phyloP scores from a whole-genome alignment of 306 rosid species.

The Prunus padus region DNA sequence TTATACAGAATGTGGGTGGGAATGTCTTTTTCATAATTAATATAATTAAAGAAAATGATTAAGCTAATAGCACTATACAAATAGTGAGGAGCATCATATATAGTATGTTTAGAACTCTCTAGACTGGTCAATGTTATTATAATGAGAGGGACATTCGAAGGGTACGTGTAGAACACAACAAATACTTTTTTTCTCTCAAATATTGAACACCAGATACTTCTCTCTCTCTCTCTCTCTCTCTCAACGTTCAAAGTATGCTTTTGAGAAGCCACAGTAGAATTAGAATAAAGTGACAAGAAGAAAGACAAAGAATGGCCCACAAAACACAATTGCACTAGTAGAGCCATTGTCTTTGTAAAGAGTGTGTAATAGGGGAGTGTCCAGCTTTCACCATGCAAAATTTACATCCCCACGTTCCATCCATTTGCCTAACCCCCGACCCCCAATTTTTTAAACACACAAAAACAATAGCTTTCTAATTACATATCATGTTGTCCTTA shows the following conservation, averaged over 20 bases:
- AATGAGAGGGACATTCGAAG: not conserved
- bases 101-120: too few species aligned
- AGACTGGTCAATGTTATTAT: not conserved
- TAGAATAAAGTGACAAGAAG: conserved; percentile 16
- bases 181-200: too few species aligned
- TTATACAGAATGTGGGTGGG: not conserved
- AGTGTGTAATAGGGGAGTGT: not conserved
- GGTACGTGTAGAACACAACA: not conserved
- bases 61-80: not conserved
- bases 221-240: not conserved
- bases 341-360: conserved; percentile 10
- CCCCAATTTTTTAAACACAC: not conserved
- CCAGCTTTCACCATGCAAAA: conserved; percentile 28
- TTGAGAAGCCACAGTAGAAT: not conserved
- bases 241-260: conserved; percentile 1
- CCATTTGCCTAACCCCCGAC: not conserved
- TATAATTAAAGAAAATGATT: not conserved
- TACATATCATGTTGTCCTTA: not conserved
- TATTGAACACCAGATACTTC: not conserved
- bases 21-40: not conserved
- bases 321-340: not conserved
- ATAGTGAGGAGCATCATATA: not conserved
- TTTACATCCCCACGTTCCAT: conserved; percentile 12
- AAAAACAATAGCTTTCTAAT: not conserved
- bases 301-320: conserved; percentile 28